Conservation (phyloP, 2,329 filamentous ascomycete genomes). For the Cordyceps cateniannulata region DNA sequence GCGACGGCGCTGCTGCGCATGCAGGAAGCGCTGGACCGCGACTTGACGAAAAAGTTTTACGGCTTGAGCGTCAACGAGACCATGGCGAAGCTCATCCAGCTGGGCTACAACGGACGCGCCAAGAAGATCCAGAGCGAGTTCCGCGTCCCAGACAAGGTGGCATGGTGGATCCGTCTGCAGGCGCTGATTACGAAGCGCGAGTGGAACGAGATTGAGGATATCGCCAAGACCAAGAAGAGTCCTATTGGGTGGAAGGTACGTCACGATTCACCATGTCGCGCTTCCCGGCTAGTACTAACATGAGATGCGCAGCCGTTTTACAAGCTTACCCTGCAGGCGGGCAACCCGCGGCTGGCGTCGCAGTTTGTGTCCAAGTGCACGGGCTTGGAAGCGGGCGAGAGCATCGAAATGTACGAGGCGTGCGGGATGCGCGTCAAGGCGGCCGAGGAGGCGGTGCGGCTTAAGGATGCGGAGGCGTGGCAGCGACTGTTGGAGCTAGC, state of each 20-base stretch:
- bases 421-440: conserved; percentile 86
- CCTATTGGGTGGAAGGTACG: conserved; percentile 94
- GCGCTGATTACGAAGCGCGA: conserved; percentile 85
- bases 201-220: conserved; percentile 88
- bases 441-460: conserved; percentile 81
- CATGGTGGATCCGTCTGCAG: conserved; percentile 79
- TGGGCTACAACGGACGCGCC: conserved; percentile 77
- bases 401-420: conserved; percentile 91
- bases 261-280: conserved; percentile 12
- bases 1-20: conserved; percentile 72
- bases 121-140: conserved; percentile 88
- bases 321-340: conserved; percentile 80
- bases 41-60: conserved; percentile 69
- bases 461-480: conserved; percentile 71
- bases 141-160: conserved; percentile 83
- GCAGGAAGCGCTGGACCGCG: conserved; percentile 81
- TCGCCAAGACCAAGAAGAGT: conserved; percentile 70
- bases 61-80: conserved; percentile 89
- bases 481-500: conserved; percentile 68
- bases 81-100: conserved; percentile 76
- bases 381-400: conserved; percentile 57
- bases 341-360: conserved; percentile 80
- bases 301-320: conserved; percentile 64
- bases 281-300: not conserved
- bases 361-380: conserved; percentile 86